Evolutionary conservation across 306 rosid species (phyloP).

Genomic region (Cicer chorassanicum): DNA sequence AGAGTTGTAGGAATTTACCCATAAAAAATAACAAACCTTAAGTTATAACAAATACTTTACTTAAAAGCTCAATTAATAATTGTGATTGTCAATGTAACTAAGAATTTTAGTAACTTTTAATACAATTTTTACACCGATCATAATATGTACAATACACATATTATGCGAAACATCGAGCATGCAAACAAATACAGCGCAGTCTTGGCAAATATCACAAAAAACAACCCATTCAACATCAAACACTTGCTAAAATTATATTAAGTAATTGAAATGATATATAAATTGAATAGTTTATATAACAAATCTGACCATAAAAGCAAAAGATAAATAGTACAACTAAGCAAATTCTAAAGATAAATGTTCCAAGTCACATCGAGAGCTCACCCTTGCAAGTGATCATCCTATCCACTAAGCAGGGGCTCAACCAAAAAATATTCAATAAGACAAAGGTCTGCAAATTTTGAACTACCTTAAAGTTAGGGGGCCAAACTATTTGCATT

Average conservation of each 20-base stretch:
- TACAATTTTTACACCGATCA: too few relatives aligned
- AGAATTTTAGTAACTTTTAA: too few relatives aligned
- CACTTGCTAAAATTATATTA: not conserved
- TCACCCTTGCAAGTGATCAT: not conserved
- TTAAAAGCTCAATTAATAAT: too few relatives aligned
- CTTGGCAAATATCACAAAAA: not conserved
- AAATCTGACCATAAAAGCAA: not conserved
- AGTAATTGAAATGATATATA: not conserved
- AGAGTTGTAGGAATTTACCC: too few relatives aligned
- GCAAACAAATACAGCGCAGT: not conserved
- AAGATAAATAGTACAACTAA: not conserved
- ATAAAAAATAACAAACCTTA: too few relatives aligned
- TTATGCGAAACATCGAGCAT: not conserved
- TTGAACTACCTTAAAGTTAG: not conserved
- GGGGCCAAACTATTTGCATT: not conserved
- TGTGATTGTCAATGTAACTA: too few relatives aligned
- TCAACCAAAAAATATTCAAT: not conserved
- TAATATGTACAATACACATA: not conserved
- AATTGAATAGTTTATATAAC: not conserved
- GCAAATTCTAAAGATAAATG: not conserved
- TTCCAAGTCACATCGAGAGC: not conserved
- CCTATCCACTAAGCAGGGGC: conserved; percentile 2
- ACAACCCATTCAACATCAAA: not conserved
- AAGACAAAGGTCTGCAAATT: not conserved
- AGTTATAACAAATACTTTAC: too few relatives aligned